phyloP scores from a whole-genome alignment of 371 early-diverging fungal species.

The Phascolomyces articulosus region DNA sequence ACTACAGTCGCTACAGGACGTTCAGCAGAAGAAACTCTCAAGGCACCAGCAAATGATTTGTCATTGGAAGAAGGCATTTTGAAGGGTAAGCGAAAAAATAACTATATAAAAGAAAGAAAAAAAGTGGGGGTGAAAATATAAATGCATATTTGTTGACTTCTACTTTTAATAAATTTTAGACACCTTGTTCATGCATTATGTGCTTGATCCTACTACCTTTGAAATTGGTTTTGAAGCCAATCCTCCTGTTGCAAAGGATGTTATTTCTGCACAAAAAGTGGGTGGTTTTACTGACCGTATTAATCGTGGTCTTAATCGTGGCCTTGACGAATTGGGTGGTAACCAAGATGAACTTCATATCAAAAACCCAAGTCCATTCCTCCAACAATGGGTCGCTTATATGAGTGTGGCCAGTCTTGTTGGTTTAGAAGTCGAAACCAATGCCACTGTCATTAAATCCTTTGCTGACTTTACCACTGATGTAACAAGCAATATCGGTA shows the following conservation, averaged over 20 bases:
- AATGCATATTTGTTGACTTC: no score
- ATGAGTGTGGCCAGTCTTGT: slow-evolving; percentile 43
- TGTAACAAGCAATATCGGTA: slow-evolving; percentile 27
- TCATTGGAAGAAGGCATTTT: slow-evolving; percentile 36
- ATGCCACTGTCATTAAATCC: slow-evolving; percentile 30
- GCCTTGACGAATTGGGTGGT: slow-evolving; percentile 13
- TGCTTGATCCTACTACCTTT: slow-evolving; percentile 22
- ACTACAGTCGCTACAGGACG: slow-evolving; percentile 30
- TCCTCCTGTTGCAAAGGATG: slow-evolving; percentile 25
- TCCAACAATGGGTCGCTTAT: slow-evolving; percentile 40
- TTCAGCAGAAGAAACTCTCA: slow-evolving; percentile 34
- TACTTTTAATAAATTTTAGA: no score
- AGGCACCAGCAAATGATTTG: slow-evolving; percentile 22
- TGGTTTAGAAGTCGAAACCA: slow-evolving; percentile 29
- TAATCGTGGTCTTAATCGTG: slow-evolving; percentile 24
- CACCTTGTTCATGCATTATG: slow-evolving; percentile 34
- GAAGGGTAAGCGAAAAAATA: slow-evolving; percentile 19
- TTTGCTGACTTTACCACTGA: slow-evolving; percentile 43
- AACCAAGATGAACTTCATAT: slow-evolving; percentile 10
- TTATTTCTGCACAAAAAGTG: slow-evolving; percentile 23
- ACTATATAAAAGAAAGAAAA: no score
- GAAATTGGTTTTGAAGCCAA: slow-evolving; percentile 34
- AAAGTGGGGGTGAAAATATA: no score
- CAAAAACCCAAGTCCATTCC: slow-evolving; percentile 19
- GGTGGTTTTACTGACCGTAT: slow-evolving; percentile 22